A percentile compares a stretch with the other conserved stretches of the same genome.
These are phyloP conservation scores for Ampelocalamus luodianensis DNA, from an alignment of 176 grass and related monocot species.

Conservation along the genomic window DNA sequence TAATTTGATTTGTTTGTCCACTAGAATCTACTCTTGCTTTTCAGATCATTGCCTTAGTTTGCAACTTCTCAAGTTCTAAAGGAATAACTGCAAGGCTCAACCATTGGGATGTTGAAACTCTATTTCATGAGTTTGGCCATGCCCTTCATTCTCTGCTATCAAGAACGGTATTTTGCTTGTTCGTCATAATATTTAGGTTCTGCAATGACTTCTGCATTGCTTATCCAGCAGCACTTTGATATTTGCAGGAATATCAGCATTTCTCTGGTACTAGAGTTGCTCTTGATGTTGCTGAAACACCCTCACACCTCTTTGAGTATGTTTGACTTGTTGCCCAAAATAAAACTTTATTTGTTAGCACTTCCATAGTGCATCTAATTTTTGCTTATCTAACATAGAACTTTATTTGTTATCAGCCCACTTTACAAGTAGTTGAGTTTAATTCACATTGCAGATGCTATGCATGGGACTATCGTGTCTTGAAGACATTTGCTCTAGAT, in stretches of 20 bases:
- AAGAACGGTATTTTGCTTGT: conserved; percentile 71
- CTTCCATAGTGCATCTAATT: conserved; percentile 14
- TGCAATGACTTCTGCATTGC: neutral
- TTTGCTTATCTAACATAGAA: conserved; percentile 18
- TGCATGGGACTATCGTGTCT: conserved; percentile 94
- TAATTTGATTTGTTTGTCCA: conserved; percentile 26
- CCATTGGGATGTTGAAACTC: conserved; percentile 87
- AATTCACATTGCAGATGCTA: conserved; percentile 63
- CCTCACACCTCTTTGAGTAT: conserved; percentile 96
- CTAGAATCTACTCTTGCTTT: conserved; percentile 34
- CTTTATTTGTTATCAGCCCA: neutral
- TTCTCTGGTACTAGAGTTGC: conserved; percentile 96
- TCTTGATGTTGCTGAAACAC: conserved; percentile 93
- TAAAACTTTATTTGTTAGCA: neutral
- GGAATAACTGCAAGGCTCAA: conserved; percentile 74
- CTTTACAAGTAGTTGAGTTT: conserved; percentile 27
- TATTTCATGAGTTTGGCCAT: conserved; percentile 98
- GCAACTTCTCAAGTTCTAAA: conserved; percentile 72
- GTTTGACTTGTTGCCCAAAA: conserved; percentile 31
- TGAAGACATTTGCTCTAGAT: conserved; percentile 84
- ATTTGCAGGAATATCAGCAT: conserved; percentile 95
- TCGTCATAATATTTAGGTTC: conserved; percentile 20
- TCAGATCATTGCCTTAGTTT: conserved; percentile 90
- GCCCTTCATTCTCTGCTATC: conserved; percentile 97
- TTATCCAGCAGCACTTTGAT: conserved; percentile 36